Base-by-base conservation (phyloP, 768 basidiomycete species). In the Porphyrellus cyaneotinctus region DNA sequence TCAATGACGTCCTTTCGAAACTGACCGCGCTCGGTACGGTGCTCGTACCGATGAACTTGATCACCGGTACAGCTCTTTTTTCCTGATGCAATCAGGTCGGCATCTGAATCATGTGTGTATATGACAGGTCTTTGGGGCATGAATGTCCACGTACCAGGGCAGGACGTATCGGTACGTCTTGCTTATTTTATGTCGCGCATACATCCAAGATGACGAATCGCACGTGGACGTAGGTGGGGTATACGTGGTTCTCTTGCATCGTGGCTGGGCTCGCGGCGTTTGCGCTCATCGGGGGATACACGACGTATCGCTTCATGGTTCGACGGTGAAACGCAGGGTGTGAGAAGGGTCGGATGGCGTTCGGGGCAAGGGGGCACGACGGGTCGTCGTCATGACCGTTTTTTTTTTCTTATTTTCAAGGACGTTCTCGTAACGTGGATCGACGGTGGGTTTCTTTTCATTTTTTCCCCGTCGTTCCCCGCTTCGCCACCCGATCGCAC, bases 1-100 rank as follows among this genome's bases (percentile, higher is more conserved):
- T 98, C 75, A 99, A 99, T 72, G 94, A 98, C 66, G 97, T 99
- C 2, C 82, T 98, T 6, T 92, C 91, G 6, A 97, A 97, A 75
- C 77, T 99, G 54, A 98, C 97, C 0, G 95, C 97, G 8, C 80
- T 99, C 42, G 97, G 97, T 80, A 99, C 97, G 7, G 84, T 99
- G 6, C 86, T 98, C 60, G 87, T 99, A 67, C 97, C 90, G 32
- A 97, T 95, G 88, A 98, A 98, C 70, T 72, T 98, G 69, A 83
- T 99, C 46, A 99, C 97, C 24, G 95, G 90, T 85, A 38, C 50
- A 28, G 76, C 64, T 12, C 24, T 1, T 3, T 31, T 24, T 33
- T 9, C 14, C 24, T n/a, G n/a, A n/a, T n/a, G n/a, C n/a, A n/a
- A n/a, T n/a, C n/a, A n/a, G 9, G 14, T 13, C 3, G 12, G 18